Conservation (phyloP, 2,329 filamentous ascomycete genomes). For the Claviceps sp. region DNA sequence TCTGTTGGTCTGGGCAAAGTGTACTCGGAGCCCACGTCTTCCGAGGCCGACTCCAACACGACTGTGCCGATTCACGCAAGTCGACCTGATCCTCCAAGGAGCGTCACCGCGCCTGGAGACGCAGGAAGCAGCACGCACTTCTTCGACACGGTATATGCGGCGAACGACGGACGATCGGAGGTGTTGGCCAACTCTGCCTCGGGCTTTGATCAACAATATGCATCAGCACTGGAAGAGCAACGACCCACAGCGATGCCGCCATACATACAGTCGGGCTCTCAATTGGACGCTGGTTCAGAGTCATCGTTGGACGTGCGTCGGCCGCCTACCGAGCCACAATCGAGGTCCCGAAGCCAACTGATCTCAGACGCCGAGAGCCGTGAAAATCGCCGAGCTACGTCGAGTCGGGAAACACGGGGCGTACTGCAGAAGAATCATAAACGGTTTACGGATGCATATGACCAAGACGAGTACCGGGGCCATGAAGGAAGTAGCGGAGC, state of each 20-base stretch:
- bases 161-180: slow-evolving; percentile 23
- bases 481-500: slow-evolving; percentile 76
- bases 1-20: slow-evolving; percentile 48
- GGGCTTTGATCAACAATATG: slow-evolving; percentile 28
- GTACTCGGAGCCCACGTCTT: slow-evolving; percentile 22
- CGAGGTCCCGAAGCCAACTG: slow-evolving; percentile 30
- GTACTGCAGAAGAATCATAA: slow-evolving; percentile 76
- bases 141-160: slow-evolving; percentile 27
- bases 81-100: slow-evolving; percentile 15
- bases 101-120: slow-evolving; percentile 23
- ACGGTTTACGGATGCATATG: slow-evolving; percentile 80
- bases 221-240: slow-evolving; percentile 24
- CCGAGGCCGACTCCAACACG: slow-evolving; percentile 36
- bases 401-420: slow-evolving; percentile 29
- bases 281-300: slow-evolving; percentile 38
- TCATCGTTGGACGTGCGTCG: slow-evolving; percentile 37
- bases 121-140: slow-evolving; percentile 23
- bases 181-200: slow-evolving; percentile 20
- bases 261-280: slow-evolving; percentile 31
- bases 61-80: slow-evolving; percentile 38
- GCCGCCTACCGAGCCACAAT: slow-evolving; percentile 24
- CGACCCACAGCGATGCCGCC: slow-evolving; percentile 30
- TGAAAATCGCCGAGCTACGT: slow-evolving; percentile 25
- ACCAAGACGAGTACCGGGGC: slow-evolving; percentile 51
- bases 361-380: slow-evolving; percentile 30